phyloP scores from a whole-genome alignment of 2,329 filamentous ascomycete genomes.

The Botrytis fragariae region DNA sequence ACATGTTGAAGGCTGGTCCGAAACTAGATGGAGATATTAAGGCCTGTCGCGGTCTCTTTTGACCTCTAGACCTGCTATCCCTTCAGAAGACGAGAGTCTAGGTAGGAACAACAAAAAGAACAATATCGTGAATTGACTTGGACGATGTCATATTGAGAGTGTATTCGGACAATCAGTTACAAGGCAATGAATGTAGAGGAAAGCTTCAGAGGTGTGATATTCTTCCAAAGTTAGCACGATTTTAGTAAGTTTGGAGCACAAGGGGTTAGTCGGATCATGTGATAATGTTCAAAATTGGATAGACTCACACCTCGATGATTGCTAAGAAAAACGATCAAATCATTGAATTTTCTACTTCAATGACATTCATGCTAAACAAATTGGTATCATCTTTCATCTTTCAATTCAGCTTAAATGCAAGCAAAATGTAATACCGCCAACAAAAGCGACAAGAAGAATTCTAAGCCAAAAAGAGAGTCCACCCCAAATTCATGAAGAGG shows the following conservation, averaged over 20 bases:
- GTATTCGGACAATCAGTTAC: background rate
- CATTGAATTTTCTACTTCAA: background rate
- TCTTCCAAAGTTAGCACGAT: background rate
- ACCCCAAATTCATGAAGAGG: too few relatives aligned
- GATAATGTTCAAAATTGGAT: rapidly evolving
- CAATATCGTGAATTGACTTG: background rate
- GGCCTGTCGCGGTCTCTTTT: background rate
- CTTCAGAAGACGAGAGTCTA: background rate
- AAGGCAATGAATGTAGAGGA: background rate
- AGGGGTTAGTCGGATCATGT: background rate
- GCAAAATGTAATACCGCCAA: too few relatives aligned
- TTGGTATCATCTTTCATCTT: background rate
- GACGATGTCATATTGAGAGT: background rate
- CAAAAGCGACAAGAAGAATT: background rate
- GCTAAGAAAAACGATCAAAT: background rate
- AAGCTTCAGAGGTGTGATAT: background rate
- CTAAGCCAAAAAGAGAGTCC: too few relatives aligned
- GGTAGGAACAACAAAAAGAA: background rate
- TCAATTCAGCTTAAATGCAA: rapidly evolving
- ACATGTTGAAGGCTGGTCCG: background rate
- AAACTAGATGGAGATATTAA: background rate
- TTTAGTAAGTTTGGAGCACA: background rate
- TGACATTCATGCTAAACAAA: background rate
- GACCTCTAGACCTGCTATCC: background rate
- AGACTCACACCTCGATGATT: background rate